A percentile compares a stretch with the other conserved stretches of the same genome.
Conservation (phyloP, 1,139 yeast species). For the Entelexis sorbosivorans region DNA sequence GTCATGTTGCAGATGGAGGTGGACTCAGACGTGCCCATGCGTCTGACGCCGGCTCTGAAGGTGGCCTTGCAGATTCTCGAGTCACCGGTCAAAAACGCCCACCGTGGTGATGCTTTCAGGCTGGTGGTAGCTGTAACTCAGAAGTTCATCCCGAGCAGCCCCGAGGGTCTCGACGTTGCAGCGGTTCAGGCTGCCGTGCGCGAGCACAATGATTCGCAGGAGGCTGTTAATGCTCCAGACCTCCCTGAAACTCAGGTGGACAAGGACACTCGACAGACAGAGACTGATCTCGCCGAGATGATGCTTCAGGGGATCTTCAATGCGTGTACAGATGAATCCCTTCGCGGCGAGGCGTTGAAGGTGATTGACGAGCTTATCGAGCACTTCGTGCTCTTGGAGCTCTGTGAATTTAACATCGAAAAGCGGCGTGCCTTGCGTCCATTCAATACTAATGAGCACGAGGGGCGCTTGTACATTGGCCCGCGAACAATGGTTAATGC, state of each 20-base stretch:
- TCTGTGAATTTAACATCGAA: constrained; percentile 62
- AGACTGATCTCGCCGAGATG: constrained; percentile 41
- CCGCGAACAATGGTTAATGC: constrained; percentile 67
- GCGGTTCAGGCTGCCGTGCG: constrained; percentile 36
- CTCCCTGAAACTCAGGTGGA: constrained; percentile 17
- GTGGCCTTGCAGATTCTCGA: constrained; percentile 58
- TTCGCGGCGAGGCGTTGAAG: constrained; percentile 63
- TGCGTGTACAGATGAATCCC: constrained; percentile 45
- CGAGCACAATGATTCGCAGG: constrained; percentile 11
- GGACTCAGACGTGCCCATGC: constrained; percentile 49
- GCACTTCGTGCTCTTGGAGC: constrained; percentile 67
- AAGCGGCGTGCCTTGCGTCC: constrained; percentile 58
- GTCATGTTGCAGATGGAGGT: constrained; percentile 40
- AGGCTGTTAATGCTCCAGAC: constrained; percentile 13
- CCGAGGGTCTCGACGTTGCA: constrained; percentile 43
- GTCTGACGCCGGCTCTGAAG: constrained; percentile 71
- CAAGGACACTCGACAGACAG: constrained; percentile 24
- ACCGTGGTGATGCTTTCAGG: constrained; percentile 59
- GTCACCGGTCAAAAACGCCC: constrained; percentile 51
- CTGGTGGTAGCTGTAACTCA: constrained; percentile 58
- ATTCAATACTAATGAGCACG: constrained; percentile 67
- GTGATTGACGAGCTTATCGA: constrained; percentile 40
- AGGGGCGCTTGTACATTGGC: constrained; percentile 59
- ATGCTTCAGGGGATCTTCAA: constrained; percentile 33
- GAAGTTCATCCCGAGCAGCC: constrained; percentile 58